A percentile compares a stretch with the other conserved stretches of the same genome.
These are phyloP conservation scores for Mycena sanguinolenta DNA, from an alignment of 768 basidiomycete genomes.

Conservation along the genomic window DNA sequence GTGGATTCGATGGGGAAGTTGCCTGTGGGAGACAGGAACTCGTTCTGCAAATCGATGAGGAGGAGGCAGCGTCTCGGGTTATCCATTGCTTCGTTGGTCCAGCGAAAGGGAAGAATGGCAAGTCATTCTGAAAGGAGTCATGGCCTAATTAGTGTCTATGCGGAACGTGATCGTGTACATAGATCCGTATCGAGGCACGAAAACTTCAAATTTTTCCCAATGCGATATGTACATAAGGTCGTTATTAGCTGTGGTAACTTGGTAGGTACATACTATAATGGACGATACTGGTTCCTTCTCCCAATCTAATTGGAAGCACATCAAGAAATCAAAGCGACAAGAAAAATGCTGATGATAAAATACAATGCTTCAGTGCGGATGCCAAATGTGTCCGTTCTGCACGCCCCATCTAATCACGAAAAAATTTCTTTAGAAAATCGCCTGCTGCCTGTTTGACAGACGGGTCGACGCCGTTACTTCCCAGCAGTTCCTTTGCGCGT, in stretches of 20 bases:
- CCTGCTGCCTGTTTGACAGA: conserved; percentile 75
- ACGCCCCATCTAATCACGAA: conserved; percentile 49
- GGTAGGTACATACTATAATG: too few relatives aligned
- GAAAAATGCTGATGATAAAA: conserved; percentile 21
- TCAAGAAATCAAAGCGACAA: background rate
- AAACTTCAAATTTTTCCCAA: too few relatives aligned
- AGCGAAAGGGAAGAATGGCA: too few relatives aligned
- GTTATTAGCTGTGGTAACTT: too few relatives aligned
- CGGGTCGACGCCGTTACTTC: conserved; percentile 69
- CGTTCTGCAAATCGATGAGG: conserved; percentile 47
- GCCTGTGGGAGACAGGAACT: conserved; percentile 41
- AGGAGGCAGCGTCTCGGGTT: conserved; percentile 36
- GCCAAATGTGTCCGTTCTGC: background rate
- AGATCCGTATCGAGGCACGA: too few relatives aligned
- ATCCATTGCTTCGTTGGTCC: background rate
- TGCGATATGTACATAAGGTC: too few relatives aligned
- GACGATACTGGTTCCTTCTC: too few relatives aligned
- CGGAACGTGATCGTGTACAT: background rate
- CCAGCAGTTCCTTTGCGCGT: conserved; percentile 63
- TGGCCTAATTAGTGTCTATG: background rate
- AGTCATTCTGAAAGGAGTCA: background rate
- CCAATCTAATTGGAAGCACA: conserved; percentile 5
- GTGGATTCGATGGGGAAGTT: conserved; percentile 40
- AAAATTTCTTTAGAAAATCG: conserved; percentile 80
- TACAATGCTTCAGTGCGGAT: conserved; percentile 24